Conservation (phyloP, 805 yeast genomes). For the Cyberlindnera lachancei region DNA sequence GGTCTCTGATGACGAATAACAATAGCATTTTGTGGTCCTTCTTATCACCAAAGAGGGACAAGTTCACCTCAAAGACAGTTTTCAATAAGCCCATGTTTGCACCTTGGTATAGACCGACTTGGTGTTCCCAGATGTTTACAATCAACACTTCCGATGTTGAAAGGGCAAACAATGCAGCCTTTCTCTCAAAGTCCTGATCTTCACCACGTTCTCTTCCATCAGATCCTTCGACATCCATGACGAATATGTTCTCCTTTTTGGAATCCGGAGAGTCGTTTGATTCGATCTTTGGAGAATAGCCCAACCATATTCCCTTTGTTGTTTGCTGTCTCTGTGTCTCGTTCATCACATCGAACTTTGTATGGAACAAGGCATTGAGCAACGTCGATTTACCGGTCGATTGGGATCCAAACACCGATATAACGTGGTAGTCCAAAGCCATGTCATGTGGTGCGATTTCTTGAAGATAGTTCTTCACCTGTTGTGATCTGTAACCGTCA, state of each 20-base stretch:
- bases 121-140: slow-evolving; percentile 94
- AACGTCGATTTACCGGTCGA: slow-evolving; percentile 95
- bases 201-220: slow-evolving; percentile 98
- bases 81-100: slow-evolving; percentile 93
- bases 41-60: slow-evolving; percentile 68
- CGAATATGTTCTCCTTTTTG: slow-evolving; percentile 43
- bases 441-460: slow-evolving; percentile 32
- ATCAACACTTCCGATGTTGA: slow-evolving; percentile 87
- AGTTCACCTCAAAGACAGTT: slow-evolving; percentile 93
- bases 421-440: slow-evolving; percentile 78
- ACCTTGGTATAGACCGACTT: slow-evolving; percentile 94
- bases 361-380: slow-evolving; percentile 77
- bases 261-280: slow-evolving; percentile 14
- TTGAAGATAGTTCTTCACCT: slow-evolving; percentile 21
- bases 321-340: slow-evolving; percentile 83
- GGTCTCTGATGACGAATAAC: slow-evolving; percentile 88
- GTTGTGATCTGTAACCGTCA: slow-evolving; percentile 1
- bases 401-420: slow-evolving; percentile 95
- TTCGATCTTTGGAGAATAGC: slow-evolving; percentile 41
- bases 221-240: slow-evolving; percentile 97
- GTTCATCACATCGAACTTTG: slow-evolving; percentile 90
- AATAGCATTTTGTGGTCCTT: slow-evolving; percentile 54
- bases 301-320: slow-evolving; percentile 77
- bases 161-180: slow-evolving; percentile 90
- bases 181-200: slow-evolving; percentile 96